phyloP scores from a whole-genome alignment of 1,284 basidiomycete genomes.

The Rhodotorula sp. region DNA sequence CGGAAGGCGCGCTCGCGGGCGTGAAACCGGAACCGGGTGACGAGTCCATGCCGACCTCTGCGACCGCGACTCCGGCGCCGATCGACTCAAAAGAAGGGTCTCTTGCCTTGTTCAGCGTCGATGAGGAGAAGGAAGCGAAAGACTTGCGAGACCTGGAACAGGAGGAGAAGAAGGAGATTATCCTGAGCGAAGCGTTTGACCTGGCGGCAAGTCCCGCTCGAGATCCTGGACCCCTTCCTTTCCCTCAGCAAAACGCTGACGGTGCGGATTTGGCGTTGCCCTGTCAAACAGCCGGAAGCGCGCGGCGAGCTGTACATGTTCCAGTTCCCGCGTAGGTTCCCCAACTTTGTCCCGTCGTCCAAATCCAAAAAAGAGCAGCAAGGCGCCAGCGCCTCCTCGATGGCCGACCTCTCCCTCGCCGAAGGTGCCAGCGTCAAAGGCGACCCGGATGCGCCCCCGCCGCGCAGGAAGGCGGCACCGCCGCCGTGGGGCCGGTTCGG shows the following conservation, averaged over 20 bases:
- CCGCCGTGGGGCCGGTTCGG: constrained; percentile 39
- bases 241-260: too few relatives aligned
- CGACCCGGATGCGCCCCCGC: constrained; percentile 16
- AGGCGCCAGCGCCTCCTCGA: background rate
- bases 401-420: background rate
- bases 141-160: constrained; percentile 37
- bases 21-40: constrained; percentile 32
- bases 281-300: constrained; percentile 19
- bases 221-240: too few relatives aligned
- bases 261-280: background rate
- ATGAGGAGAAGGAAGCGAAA: constrained; percentile 38
- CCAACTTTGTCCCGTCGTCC: constrained; percentile 21
- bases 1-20: constrained; percentile 5
- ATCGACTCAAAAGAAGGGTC: constrained; percentile 38
- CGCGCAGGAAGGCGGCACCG: constrained; percentile 5
- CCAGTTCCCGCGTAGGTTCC: constrained; percentile 46
- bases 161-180: constrained; percentile 32
- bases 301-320: constrained; percentile 44
- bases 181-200: constrained; percentile 33
- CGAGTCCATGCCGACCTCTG: constrained; percentile 16
- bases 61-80: constrained; percentile 23
- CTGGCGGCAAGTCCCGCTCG: constrained; percentile 16
- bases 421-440: constrained; percentile 23
- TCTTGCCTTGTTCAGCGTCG: constrained; percentile 20
- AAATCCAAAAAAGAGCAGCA: background rate